These are phyloP conservation scores for Cnidoscolus chayamansa DNA, from an alignment of 441 rosid species.

Conservation along the genomic window DNA sequence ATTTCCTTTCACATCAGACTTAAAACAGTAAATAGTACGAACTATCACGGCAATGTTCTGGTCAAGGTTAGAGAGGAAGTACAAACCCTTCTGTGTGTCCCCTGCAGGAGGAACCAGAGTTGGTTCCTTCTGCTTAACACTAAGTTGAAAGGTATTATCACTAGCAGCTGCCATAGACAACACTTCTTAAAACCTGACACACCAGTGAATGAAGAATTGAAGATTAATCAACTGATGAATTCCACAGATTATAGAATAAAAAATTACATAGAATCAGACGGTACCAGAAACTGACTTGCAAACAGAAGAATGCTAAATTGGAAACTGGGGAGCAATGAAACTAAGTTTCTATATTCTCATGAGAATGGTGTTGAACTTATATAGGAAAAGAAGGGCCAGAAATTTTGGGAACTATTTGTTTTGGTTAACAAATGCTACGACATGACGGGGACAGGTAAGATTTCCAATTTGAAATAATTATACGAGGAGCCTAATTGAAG, in stretches of 20 bases:
- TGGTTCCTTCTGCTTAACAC: conserved; percentile 45
- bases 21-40: conserved; percentile 68
- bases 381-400: conserved; percentile 28
- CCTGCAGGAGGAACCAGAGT: conserved; percentile 52
- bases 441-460: conserved; percentile 24
- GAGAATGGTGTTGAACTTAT: conserved; percentile 18
- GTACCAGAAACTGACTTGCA: conserved; percentile 15
- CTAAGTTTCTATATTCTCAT: not conserved
- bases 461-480: not conserved
- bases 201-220: conserved; percentile 12
- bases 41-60: conserved; percentile 75
- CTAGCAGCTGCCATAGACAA: conserved; percentile 30
- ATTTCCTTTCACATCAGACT: conserved; percentile 58
- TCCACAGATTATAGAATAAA: not conserved
- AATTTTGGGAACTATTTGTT: conserved; percentile 10
- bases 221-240: not conserved
- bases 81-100: conserved; percentile 57
- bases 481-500: conserved; percentile 6
- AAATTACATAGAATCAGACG: too few relatives aligned
- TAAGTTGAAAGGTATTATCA: conserved; percentile 31
- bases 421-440: conserved; percentile 16
- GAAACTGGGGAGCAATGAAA: not conserved
- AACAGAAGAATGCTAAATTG: not conserved
- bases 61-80: conserved; percentile 79
- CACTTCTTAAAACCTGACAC: conserved; percentile 26